A percentile compares a stretch with the other conserved stretches of the same genome.
These are phyloP conservation scores for Novakomyces olei DNA, from an alignment of 805 yeast species.

Conservation along the genomic window DNA sequence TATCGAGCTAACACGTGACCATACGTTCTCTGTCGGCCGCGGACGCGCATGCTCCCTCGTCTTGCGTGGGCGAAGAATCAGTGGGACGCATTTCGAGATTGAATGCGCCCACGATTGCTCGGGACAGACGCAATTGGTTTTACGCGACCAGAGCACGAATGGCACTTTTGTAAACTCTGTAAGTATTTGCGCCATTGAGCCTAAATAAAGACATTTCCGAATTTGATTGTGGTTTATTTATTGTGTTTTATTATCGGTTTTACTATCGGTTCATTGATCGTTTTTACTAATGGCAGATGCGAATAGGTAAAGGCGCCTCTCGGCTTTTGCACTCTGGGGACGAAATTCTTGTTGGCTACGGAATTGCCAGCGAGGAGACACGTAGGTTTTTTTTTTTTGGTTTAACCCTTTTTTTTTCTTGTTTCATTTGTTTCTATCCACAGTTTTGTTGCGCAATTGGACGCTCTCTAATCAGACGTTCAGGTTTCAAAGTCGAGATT, in stretches of 20 bases:
- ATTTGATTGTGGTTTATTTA: too few relatives aligned
- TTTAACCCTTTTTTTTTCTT: constrained; percentile 1
- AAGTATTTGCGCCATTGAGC: constrained; percentile 7
- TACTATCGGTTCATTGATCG: too few relatives aligned
- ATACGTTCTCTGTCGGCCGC: too few relatives aligned
- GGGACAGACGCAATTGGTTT: too few relatives aligned
- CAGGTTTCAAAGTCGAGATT: constrained; percentile 6
- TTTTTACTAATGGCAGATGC: constrained; percentile 70
- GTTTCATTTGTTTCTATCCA: constrained; percentile 27
- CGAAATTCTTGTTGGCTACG: constrained; percentile 74
- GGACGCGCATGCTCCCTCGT: too few relatives aligned
- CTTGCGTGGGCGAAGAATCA: too few relatives aligned
- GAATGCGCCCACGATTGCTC: too few relatives aligned
- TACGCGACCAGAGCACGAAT: constrained; percentile 2
- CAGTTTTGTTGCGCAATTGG: constrained; percentile 10
- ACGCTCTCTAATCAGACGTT: constrained; percentile 3
- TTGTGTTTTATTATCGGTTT: too few relatives aligned
- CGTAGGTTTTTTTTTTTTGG: neutral
- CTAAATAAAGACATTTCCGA: neutral
- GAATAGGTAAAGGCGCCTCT: constrained; percentile 54
- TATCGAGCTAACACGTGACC: too few relatives aligned
- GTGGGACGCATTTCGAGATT: too few relatives aligned
- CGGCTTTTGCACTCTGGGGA: constrained; percentile 80
- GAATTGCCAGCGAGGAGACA: constrained; percentile 47
- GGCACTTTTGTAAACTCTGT: constrained; percentile 2